These are phyloP conservation scores for Blastobotrys capitulatus DNA, from an alignment of 1,139 yeast species.

Conservation along the genomic window DNA sequence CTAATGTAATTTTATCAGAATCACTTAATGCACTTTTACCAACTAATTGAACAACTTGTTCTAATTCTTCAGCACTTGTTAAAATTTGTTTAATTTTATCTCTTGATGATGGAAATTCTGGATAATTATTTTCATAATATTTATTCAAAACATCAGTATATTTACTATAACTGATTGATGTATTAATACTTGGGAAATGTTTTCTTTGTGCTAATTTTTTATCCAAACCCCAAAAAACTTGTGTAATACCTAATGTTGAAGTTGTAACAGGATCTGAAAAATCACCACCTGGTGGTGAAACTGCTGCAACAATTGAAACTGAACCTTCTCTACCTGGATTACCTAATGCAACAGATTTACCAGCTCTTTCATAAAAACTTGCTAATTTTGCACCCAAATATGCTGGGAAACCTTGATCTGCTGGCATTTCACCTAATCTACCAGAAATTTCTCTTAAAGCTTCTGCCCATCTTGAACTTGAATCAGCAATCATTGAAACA, in stretches of 20 bases:
- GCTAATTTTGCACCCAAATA: slow-evolving; percentile 98
- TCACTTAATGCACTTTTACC: slow-evolving; percentile 98
- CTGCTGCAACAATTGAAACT: slow-evolving; percentile 98
- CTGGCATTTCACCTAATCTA: slow-evolving; percentile 99
- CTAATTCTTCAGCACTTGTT: slow-evolving; percentile 95
- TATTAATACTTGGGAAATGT: slow-evolving; percentile 98
- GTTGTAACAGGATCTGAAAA: slow-evolving; percentile 99
- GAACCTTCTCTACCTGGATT: slow-evolving; percentile 96
- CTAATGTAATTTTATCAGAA: slow-evolving; percentile 92
- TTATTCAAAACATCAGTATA: slow-evolving; percentile 82
- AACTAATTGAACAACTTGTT: slow-evolving; percentile 97
- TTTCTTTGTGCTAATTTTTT: slow-evolving; percentile 98
- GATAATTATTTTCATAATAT: slow-evolving; percentile 79
- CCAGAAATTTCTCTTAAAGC: slow-evolving; percentile 99
- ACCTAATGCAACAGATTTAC: slow-evolving; percentile 92
- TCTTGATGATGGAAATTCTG: slow-evolving; percentile 88
- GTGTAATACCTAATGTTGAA: slow-evolving; percentile 96
- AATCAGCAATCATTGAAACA: slow-evolving; percentile 99
- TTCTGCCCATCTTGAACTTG: slow-evolving; percentile 99
- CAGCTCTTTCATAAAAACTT: slow-evolving; percentile 99
- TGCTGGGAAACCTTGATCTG: slow-evolving; percentile 99
- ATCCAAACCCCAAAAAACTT: slow-evolving; percentile 99
- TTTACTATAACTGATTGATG: slow-evolving; percentile 93
- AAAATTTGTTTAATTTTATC: slow-evolving; percentile 88
- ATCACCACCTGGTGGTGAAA: slow-evolving; percentile 99